Percentiles rank a stretch among this genome's conserved stretches.
Conservation (phyloP, 805 yeast species). For the Tetrapisispora pingtungensis region DNA sequence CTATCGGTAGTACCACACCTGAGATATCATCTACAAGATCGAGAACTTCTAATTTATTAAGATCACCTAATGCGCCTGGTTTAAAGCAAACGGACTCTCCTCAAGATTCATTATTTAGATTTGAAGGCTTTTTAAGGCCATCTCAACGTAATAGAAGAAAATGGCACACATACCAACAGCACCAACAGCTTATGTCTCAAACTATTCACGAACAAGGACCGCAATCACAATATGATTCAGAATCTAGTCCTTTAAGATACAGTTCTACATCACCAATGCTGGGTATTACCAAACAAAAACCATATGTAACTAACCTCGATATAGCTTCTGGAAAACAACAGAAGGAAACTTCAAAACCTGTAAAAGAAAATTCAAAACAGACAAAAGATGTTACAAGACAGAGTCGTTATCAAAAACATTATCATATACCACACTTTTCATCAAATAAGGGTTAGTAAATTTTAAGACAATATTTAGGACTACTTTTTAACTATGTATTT, state of each 20-base stretch:
- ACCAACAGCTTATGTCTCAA: conserved; percentile 19
- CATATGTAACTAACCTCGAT: neutral
- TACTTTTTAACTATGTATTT: too few species aligned
- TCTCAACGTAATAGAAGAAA: conserved; percentile 30
- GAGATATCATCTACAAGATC: conserved; percentile 1
- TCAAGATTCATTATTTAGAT: conserved; percentile 36
- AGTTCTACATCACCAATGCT: conserved; percentile 3
- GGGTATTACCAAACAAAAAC: conserved; percentile 1
- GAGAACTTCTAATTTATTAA: conserved; percentile 2
- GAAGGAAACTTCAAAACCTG: neutral
- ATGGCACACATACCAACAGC: conserved; percentile 21
- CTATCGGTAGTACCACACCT: neutral
- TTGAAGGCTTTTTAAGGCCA: conserved; percentile 34
- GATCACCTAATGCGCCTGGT: conserved; percentile 2
- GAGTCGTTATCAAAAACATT: conserved; percentile 15
- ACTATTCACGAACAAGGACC: conserved; percentile 16
- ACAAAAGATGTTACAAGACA: conserved; percentile 3
- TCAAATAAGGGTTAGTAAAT: neutral
- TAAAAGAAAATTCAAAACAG: neutral
- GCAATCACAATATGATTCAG: conserved; percentile 2
- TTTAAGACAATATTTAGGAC: neutral
- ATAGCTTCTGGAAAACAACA: neutral
- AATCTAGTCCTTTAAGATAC: conserved; percentile 2
- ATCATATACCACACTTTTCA: conserved; percentile 19
- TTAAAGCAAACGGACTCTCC: conserved; percentile 17